Conservation (phyloP, 768 basidiomycete genomes). For the Lyophyllum shimeji region DNA sequence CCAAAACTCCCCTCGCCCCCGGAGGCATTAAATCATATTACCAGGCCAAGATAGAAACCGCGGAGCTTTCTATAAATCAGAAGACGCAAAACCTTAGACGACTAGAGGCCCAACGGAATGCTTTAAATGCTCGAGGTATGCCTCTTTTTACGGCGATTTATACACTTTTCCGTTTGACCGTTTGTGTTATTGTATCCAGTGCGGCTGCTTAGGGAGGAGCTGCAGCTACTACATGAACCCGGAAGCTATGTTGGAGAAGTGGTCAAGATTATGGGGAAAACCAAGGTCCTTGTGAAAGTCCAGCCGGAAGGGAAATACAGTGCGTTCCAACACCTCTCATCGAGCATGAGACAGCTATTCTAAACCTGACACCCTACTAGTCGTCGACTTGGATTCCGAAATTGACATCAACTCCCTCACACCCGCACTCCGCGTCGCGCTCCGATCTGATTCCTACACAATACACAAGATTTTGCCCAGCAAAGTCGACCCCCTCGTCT, state of each 20-base stretch:
- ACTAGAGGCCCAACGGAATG: slow-evolving; percentile 95
- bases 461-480: slow-evolving; percentile 96
- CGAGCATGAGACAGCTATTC: neutral
- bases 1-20: slow-evolving; percentile 41
- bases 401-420: slow-evolving; percentile 81
- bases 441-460: slow-evolving; percentile 94
- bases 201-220: slow-evolving; percentile 84
- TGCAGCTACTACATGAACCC: slow-evolving; percentile 70
- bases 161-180: neutral
- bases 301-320: slow-evolving; percentile 99
- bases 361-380: slow-evolving; percentile 39
- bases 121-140: slow-evolving; percentile 89
- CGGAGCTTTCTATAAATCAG: slow-evolving; percentile 91
- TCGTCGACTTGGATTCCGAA: slow-evolving; percentile 90
- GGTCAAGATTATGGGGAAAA: slow-evolving; percentile 99
- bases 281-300: slow-evolving; percentile 96
- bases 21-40: slow-evolving; percentile 88
- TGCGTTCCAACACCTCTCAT: slow-evolving; percentile 39
- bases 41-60: slow-evolving; percentile 92
- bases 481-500: slow-evolving; percentile 97
- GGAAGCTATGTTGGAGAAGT: slow-evolving; percentile 98
- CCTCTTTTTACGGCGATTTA: neutral
- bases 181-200: slow-evolving; percentile 44
- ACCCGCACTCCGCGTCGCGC: slow-evolving; percentile 87
- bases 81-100: slow-evolving; percentile 96